phyloP scores from a whole-genome alignment of 1,284 basidiomycete genomes.

The Athelia sp. region DNA sequence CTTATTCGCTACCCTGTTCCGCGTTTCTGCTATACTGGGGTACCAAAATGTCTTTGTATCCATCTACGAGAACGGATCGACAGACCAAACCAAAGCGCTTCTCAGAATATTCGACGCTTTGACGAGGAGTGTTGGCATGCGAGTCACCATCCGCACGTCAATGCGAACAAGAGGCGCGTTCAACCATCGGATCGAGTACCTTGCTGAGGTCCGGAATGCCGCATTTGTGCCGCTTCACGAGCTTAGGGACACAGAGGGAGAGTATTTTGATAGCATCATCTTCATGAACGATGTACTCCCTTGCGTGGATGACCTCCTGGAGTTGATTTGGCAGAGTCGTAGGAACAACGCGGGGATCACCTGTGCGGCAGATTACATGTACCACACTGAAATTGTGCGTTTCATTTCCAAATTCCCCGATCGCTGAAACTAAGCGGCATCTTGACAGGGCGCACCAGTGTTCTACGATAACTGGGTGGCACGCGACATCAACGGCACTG shows the following conservation, averaged over 20 bases:
- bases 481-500: constrained; percentile 94
- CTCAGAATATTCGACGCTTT: constrained; percentile 90
- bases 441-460: constrained; percentile 57
- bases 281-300: constrained; percentile 99
- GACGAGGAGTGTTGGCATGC: constrained; percentile 81
- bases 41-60: constrained; percentile 96
- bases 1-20: constrained; percentile 93
- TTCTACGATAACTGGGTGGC: constrained; percentile 99
- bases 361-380: constrained; percentile 97
- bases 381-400: constrained; percentile 84
- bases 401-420: constrained; percentile 8
- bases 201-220: constrained; percentile 93
- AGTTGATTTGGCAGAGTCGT: constrained; percentile 92
- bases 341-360: constrained; percentile 93
- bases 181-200: constrained; percentile 97
- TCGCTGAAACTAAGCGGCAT: neutral
- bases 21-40: constrained; percentile 82
- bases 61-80: constrained; percentile 96
- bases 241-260: constrained; percentile 81
- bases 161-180: constrained; percentile 91
- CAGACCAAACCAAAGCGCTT: constrained; percentile 94
- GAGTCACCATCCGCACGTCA: constrained; percentile 86
- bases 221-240: constrained; percentile 93
- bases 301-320: constrained; percentile 91
- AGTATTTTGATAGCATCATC: constrained; percentile 90